phyloP scores from a whole-genome alignment of 2,329 filamentous ascomycete species.

The Didymella glomerata region DNA sequence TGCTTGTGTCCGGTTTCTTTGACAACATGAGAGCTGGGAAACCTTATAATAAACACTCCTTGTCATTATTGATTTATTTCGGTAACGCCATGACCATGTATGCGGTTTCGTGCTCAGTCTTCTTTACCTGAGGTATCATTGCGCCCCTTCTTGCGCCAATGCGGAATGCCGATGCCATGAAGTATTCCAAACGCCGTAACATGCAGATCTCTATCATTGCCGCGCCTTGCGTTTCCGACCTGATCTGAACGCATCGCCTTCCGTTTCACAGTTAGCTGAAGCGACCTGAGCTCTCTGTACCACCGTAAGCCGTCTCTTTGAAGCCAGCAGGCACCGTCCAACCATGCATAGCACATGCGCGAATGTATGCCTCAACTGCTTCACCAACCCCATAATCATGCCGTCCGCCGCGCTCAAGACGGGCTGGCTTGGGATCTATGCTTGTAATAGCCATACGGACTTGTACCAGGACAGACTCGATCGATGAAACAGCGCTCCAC shows the following conservation, averaged over 20 bases:
- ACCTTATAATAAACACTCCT: no score
- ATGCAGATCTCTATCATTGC: not conserved
- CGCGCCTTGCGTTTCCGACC: no score
- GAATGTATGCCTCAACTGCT: conserved; percentile 75
- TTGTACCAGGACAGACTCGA: conserved; percentile 83
- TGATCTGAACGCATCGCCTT: not conserved
- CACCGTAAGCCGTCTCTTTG: conserved; percentile 55
- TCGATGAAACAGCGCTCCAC: conserved; percentile 76
- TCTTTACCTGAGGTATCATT: not conserved
- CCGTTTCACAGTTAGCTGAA: not conserved
- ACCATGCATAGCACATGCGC: conserved; percentile 73
- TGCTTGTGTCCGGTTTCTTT: no score
- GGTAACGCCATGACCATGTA: not conserved
- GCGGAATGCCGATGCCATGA: not conserved
- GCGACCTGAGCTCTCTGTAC: conserved; percentile 13
- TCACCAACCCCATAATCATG: conserved; percentile 72
- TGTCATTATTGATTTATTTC: not conserved
- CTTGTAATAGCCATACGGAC: conserved; percentile 79
- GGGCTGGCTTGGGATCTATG: conserved; percentile 73
- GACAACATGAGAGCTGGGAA: no score
- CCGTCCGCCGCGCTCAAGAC: conserved; percentile 59
- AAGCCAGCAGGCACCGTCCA: conserved; percentile 76
- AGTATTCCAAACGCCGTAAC: conserved; percentile 2
- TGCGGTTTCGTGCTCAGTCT: not conserved
- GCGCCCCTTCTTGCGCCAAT: not conserved